A percentile compares a stretch with the other conserved stretches of the same genome.
These are phyloP conservation scores for Sanguinoderma infundibulare DNA, from an alignment of 1,284 basidiomycete genomes.

Conservation along the genomic window DNA sequence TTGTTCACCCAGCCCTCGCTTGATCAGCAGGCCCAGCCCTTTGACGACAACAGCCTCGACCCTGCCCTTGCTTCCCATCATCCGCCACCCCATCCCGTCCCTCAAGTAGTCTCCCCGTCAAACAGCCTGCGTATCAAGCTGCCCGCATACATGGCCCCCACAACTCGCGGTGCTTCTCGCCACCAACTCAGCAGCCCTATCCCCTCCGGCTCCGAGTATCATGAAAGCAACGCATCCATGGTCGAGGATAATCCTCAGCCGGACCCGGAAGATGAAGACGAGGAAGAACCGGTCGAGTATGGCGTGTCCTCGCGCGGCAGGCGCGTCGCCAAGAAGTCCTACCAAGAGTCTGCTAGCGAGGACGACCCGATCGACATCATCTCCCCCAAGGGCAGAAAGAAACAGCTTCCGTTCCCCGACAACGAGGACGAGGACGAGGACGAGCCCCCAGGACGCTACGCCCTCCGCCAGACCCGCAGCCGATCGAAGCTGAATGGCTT, in stretches of 20 bases:
- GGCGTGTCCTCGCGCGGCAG: slow-evolving; percentile 49
- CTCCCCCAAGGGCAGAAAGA: slow-evolving; percentile 29
- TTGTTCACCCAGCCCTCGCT: background rate
- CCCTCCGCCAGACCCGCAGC: slow-evolving; percentile 23
- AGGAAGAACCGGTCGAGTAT: slow-evolving; percentile 30
- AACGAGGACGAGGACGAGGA: slow-evolving; percentile 29
- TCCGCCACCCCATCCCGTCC: slow-evolving; percentile 6
- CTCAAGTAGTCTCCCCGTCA: slow-evolving; percentile 12
- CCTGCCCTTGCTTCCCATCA: background rate
- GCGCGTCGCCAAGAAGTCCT: slow-evolving; percentile 46
- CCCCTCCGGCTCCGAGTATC: slow-evolving; percentile 72
- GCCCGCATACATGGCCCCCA: slow-evolving; percentile 33
- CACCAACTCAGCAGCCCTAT: slow-evolving; percentile 26
- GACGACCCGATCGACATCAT: slow-evolving; percentile 36
- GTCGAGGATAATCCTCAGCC: slow-evolving; percentile 33
- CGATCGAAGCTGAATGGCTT: slow-evolving; percentile 37
- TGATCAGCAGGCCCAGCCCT: slow-evolving; percentile 6
- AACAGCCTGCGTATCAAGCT: slow-evolving; percentile 30
- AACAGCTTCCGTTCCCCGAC: slow-evolving; percentile 44
- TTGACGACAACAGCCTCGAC: slow-evolving; percentile 9
- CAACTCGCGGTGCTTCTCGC: slow-evolving; percentile 31
- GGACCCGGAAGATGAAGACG: slow-evolving; percentile 30
- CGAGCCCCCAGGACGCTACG: slow-evolving; percentile 17
- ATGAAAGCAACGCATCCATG: slow-evolving; percentile 58
- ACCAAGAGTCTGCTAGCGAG: slow-evolving; percentile 57